Evolutionary conservation across 257 asterid genomes (phyloP), one percentile per base, ranked within the genome.

Genomic region (Solanum corneliomulleri): DNA sequence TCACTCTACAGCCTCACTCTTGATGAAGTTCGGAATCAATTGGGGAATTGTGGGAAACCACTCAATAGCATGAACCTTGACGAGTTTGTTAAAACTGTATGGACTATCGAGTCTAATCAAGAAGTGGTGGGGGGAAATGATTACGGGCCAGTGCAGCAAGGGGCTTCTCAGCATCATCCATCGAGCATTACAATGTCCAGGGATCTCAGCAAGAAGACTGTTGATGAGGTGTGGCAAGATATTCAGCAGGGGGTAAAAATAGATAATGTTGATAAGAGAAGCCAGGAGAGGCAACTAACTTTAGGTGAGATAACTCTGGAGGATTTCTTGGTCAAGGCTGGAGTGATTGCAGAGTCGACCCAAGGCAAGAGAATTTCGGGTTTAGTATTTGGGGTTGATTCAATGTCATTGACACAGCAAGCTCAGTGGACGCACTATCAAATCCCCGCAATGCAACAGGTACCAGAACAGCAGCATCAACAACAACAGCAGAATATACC

Each of bases 301-400:
- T 94, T 95, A 11, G 98, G 99, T 20, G 99, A 95, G 88, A 94
- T 94, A 91, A 95, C 98, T 2, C 90, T 96, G 85, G 99, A 95
- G 92, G 99, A 96, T 62, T 96, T 96, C 90, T 91, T 96, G 94
- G 96, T 95, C 66, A 96, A 93, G 93, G 99, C 99, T 2, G 99
- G 99, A 85, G 95, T 96, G 72, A 97, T 95, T 45, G 92, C 96
- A 78, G 96, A 92, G 86, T 85, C 98, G 15, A 62, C 86, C 1
- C 86, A 86, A 21, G 92, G 86, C 60, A 92, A 75, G 78, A 92
- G 88, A 82, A 87, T 52, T 81, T 12, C 77, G 86, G 92, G 92
- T 62, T 85, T 90, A 44, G 88, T 82, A 82, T 39, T 86, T 37
- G 91, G 92, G 42, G 92, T 88, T 29, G 95, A 92, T 75, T 88